These are phyloP conservation scores for Theileria equi DNA, from an alignment of 169 alveolate genomes.

Conservation along the genomic window DNA sequence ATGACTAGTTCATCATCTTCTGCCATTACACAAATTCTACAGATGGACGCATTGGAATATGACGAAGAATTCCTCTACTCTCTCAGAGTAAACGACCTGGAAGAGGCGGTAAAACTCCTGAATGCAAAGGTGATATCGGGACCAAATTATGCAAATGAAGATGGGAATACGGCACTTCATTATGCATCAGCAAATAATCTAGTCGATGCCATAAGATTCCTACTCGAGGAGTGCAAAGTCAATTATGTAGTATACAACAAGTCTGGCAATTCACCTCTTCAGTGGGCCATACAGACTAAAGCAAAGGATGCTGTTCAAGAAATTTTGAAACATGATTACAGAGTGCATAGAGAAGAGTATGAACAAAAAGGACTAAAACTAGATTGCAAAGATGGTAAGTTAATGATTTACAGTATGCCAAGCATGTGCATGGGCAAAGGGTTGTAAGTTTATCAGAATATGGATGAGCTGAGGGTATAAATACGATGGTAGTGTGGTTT, in stretches of 20 bases:
- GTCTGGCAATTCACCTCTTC: conserved; percentile 72
- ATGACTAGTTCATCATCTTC: too few relatives aligned
- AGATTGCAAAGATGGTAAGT: too few relatives aligned
- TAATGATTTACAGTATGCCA: too few relatives aligned
- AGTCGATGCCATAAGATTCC: conserved; percentile 60
- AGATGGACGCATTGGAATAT: too few relatives aligned
- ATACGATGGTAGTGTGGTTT: too few relatives aligned
- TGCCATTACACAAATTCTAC: too few relatives aligned
- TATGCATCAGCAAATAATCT: conserved; percentile 71
- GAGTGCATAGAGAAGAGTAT: conserved; percentile 51
- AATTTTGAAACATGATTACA: conserved; percentile 62
- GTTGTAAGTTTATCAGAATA: not conserved
- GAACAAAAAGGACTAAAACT: too few relatives aligned
- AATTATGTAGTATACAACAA: conserved; percentile 57
- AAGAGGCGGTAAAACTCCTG: conserved; percentile 33
- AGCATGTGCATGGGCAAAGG: too few relatives aligned
- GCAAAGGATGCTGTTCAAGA: conserved; percentile 60
- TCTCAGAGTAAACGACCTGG: conserved; percentile 45
- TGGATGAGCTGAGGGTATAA: not conserved
- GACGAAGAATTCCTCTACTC: conserved; percentile 57
- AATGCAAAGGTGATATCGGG: conserved; percentile 32
- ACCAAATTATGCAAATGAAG: conserved; percentile 40
- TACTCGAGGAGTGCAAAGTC: conserved; percentile 61
- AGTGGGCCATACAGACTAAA: conserved; percentile 77
- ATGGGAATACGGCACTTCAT: conserved; percentile 67